A percentile compares a stretch with the other conserved stretches of the same genome.
Conservation (phyloP, 139 green algal genomes). For the Trebouxia sp. region DNA sequence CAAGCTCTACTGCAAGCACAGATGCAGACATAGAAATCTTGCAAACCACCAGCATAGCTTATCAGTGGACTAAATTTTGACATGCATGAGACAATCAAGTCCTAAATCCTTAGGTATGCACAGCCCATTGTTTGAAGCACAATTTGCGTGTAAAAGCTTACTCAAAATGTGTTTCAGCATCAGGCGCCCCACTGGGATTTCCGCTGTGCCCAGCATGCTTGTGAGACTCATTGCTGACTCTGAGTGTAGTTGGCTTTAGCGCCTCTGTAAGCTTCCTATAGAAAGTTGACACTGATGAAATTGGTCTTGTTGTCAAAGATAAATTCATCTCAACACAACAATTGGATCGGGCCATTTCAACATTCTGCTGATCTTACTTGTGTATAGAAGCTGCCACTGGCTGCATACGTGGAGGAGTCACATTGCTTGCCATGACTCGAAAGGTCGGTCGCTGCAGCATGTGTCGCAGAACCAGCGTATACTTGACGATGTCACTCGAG, state of each 20-base stretch:
- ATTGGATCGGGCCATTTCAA: background rate
- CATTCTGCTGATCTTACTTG: background rate
- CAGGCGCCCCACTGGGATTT: constrained; percentile 54
- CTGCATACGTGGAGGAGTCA: constrained; percentile 5
- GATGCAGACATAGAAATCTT: background rate
- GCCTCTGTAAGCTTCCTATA: constrained; percentile 49
- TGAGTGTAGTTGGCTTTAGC: constrained; percentile 39
- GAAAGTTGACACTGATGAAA: background rate
- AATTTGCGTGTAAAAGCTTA: background rate
- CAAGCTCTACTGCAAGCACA: background rate
- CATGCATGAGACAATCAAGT: too few relatives aligned
- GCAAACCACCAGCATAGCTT: background rate
- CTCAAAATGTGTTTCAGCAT: constrained; percentile 69
- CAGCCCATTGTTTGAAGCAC: too few relatives aligned
- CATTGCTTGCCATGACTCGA: background rate
- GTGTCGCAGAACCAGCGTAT: background rate
- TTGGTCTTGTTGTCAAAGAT: too few relatives aligned
- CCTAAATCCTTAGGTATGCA: too few relatives aligned
- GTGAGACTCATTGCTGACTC: constrained; percentile 55
- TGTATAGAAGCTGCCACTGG: background rate
- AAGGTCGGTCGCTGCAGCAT: background rate
- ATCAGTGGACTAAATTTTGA: background rate
- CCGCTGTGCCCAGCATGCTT: constrained; percentile 62
- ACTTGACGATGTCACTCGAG: too few relatives aligned
- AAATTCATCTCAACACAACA: too few relatives aligned